A percentile compares a stretch with the other conserved stretches of the same genome.
phyloP scores from a whole-genome alignment of 371 early-diverging fungal genomes.

The Mucor plumbeus region DNA sequence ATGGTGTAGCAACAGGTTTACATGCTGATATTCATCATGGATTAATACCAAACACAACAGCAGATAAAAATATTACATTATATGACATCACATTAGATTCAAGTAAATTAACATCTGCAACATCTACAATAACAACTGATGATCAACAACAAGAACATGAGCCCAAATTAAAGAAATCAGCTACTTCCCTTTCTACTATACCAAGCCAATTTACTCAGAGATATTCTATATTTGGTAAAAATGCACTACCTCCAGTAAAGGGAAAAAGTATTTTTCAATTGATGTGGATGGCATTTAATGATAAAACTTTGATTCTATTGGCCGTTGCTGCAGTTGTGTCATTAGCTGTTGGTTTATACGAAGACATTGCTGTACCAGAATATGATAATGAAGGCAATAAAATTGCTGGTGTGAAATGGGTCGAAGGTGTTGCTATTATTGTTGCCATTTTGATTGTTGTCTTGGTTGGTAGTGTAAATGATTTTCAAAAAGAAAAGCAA shows the following conservation, averaged over 20 bases:
- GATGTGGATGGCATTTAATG: conserved; percentile 84
- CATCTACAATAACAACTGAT: background rate
- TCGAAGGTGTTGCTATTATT: conserved; percentile 82
- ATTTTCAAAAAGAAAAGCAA: conserved; percentile 87
- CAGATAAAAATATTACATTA: conserved; percentile 24
- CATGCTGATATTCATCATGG: conserved; percentile 48
- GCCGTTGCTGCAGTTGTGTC: conserved; percentile 87
- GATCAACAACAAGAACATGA: background rate
- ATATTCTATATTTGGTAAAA: conserved; percentile 61
- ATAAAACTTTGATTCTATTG: conserved; percentile 86
- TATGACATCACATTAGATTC: conserved; percentile 26
- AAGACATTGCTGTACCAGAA: conserved; percentile 67
- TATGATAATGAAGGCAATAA: conserved; percentile 39
- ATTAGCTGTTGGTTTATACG: conserved; percentile 86
- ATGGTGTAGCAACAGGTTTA: conserved; percentile 53
- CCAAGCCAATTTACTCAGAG: conserved; percentile 38
- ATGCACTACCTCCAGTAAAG: conserved; percentile 71
- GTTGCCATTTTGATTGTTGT: conserved; percentile 85
- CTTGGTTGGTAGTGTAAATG: conserved; percentile 79
- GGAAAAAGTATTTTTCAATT: conserved; percentile 71
- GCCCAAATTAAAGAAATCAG: background rate
- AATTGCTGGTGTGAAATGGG: conserved; percentile 70
- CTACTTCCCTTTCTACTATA: background rate
- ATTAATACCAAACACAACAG: conserved; percentile 28
- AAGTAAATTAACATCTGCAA: background rate